These are phyloP conservation scores for Zymoseptoria brevis DNA, from an alignment of 2,329 filamentous ascomycete genomes.

Conservation along the genomic window DNA sequence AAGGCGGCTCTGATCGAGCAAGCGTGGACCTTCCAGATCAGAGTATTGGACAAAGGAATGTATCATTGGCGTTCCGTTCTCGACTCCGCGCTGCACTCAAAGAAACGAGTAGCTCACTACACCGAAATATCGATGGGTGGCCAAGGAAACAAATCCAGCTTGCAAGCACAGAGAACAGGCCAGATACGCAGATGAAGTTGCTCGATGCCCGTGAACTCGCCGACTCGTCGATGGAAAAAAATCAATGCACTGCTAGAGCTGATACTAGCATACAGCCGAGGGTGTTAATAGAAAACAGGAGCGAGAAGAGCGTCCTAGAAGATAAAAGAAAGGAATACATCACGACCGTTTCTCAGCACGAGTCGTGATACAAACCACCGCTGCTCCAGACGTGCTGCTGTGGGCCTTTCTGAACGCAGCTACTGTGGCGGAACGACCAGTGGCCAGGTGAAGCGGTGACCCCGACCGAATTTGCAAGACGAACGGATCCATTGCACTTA, in stretches of 20 bases:
- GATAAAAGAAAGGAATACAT: neutral
- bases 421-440: neutral
- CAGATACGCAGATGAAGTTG: neutral
- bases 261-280: neutral
- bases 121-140: neutral
- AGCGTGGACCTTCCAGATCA: neutral
- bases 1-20: neutral
- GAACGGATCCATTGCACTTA: conserved; percentile 3
- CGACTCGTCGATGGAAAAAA: neutral
- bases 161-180: neutral
- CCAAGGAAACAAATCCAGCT: neutral
- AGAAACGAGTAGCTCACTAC: neutral
- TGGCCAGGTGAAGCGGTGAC: neutral
- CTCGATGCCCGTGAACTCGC: neutral
- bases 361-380: neutral
- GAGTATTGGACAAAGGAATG: neutral
- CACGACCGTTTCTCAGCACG: neutral
- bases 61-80: neutral
- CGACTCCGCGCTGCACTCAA: neutral
- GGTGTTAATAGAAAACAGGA: neutral
- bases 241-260: neutral
- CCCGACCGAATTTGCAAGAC: conserved; percentile 2
- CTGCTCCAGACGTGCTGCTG: neutral
- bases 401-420: neutral
- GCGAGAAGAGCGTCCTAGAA: neutral